Evolutionary conservation across 1,139 yeast genomes (phyloP), one percentile per base, ranked within the genome.

Genomic region (Martiniozyma asiatica): DNA sequence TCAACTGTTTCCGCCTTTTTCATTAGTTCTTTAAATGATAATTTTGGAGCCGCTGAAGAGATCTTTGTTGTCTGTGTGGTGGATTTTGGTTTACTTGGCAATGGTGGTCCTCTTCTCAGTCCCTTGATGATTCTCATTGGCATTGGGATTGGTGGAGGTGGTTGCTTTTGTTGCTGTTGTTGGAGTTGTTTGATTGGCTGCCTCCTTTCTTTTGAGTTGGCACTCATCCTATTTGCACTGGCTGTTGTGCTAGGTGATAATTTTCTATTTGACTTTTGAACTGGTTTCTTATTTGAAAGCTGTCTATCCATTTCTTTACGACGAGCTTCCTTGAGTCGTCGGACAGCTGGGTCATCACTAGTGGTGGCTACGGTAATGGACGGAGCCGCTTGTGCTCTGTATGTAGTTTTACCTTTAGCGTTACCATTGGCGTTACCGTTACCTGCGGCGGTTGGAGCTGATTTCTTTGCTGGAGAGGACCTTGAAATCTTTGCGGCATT

Each of bases 1-100:
- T 55, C 73, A 10, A 72, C 65, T 18, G 58, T 55, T n/a, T 72
- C 70, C 0, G 89, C 89, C 45, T 72, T 70, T 41, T 68, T 70
- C 82, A 78, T 76, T 37, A 79, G 56, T 35, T 77, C 82, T 28
- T 65, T 67, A 45, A 75, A 79, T 8, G 73, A 63, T 48, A 75
- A 51, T 44, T 74, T 75, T 42, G 72, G 67, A 0, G 47, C 32
- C 3, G 54, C 46, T 8, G 43, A 20, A 3, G 30, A 14, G 38
- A 14, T 28, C 14, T 14, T 17, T 6, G 31, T 24, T 11, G 41
- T 24, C 12, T n/a, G n/a, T n/a, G n/a, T n/a, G 35, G 8, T 5
- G 35, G 30, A n/a, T n/a, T n/a, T n/a, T n/a, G 24, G 14, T 9
- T 20, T 20, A 10, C 11, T 16, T 20, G 29, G 19, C 2, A 26